A percentile compares a stretch with the other conserved stretches of the same genome.
phyloP scores from a whole-genome alignment of 2,329 filamentous ascomycete species.

The Pleomassaria siparia region DNA sequence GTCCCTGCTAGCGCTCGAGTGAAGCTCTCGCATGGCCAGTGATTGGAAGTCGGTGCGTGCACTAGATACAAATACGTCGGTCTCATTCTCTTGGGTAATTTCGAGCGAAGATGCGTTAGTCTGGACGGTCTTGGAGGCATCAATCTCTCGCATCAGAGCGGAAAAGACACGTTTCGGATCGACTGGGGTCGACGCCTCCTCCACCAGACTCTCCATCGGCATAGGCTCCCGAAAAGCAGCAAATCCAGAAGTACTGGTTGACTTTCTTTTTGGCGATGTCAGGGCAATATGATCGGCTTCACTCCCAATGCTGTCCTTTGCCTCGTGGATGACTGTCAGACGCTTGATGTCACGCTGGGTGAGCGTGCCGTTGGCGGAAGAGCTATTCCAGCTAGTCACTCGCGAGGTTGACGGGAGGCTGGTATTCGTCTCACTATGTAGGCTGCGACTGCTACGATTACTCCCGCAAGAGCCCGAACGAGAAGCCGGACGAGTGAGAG shows the following conservation, averaged over 20 bases:
- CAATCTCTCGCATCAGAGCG: constrained; percentile 39
- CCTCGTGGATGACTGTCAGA: constrained; percentile 66
- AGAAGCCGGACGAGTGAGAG: constrained; percentile 19
- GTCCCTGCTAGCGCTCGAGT: constrained; percentile 17
- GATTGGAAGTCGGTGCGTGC: constrained; percentile 19
- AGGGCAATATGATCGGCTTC: constrained; percentile 17
- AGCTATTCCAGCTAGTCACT: constrained; percentile 73
- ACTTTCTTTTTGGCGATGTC: constrained; percentile 16
- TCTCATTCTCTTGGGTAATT: constrained; percentile 20
- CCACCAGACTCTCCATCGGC: constrained; percentile 29
- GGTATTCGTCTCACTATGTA: constrained; percentile 45
- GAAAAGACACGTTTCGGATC: constrained; percentile 41
- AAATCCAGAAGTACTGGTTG: constrained; percentile 21
- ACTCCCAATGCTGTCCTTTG: constrained; percentile 39
- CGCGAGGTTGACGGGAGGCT: constrained; percentile 55
- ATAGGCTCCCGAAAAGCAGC: constrained; percentile 36
- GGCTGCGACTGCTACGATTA: constrained; percentile 25
- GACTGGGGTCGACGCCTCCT: constrained; percentile 26
- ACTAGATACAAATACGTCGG: constrained; percentile 30
- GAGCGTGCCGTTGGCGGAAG: constrained; percentile 58
- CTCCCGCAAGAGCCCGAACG: constrained; percentile 15
- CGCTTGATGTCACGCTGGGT: constrained; percentile 57
- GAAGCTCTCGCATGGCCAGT: constrained; percentile 7
- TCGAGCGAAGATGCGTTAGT: background rate
- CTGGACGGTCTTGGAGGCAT: constrained; percentile 16